These are phyloP conservation scores for Laburnicola sp. DNA, from an alignment of 2,329 filamentous ascomycete species.

Conservation along the genomic window DNA sequence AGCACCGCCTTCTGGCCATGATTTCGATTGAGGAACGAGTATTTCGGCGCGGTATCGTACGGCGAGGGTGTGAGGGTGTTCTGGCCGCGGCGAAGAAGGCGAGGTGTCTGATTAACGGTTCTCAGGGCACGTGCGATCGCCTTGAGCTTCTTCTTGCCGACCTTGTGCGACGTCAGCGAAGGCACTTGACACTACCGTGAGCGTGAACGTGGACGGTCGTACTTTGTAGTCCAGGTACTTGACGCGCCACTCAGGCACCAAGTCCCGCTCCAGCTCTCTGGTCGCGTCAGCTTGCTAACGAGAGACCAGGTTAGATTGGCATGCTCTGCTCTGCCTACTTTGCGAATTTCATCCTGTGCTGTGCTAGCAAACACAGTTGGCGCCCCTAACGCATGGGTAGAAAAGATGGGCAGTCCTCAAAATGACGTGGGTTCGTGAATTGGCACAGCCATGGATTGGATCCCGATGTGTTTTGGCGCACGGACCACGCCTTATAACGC, in stretches of 20 bases:
- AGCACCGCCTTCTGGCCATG: constrained; percentile 21
- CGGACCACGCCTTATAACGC: not conserved
- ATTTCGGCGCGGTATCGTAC: constrained; percentile 44
- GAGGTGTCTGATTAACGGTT: constrained; percentile 58
- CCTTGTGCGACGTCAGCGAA: constrained; percentile 42
- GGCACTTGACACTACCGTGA: constrained; percentile 13
- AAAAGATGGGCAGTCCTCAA: not conserved
- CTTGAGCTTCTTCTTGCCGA: constrained; percentile 91
- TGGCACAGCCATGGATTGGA: not conserved
- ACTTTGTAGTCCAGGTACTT: constrained; percentile 96
- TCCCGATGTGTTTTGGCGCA: not conserved
- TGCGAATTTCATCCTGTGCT: constrained; percentile 61
- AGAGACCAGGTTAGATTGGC: not conserved
- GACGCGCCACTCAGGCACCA: constrained; percentile 90
- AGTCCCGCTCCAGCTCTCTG: constrained; percentile 79
- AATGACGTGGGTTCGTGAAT: not conserved
- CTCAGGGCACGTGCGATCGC: constrained; percentile 73
- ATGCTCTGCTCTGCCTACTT: constrained; percentile 49
- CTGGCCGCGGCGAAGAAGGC: constrained; percentile 43
- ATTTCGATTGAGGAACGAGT: constrained; percentile 47
- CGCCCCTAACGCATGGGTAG: not conserved
- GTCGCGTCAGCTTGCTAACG: constrained; percentile 13
- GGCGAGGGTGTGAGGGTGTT: constrained; percentile 39
- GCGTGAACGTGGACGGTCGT: constrained; percentile 11
- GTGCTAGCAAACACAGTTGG: constrained; percentile 1